phyloP scores from a whole-genome alignment of 2,329 filamentous ascomycete species.

The Aspergillus carbonarius region DNA sequence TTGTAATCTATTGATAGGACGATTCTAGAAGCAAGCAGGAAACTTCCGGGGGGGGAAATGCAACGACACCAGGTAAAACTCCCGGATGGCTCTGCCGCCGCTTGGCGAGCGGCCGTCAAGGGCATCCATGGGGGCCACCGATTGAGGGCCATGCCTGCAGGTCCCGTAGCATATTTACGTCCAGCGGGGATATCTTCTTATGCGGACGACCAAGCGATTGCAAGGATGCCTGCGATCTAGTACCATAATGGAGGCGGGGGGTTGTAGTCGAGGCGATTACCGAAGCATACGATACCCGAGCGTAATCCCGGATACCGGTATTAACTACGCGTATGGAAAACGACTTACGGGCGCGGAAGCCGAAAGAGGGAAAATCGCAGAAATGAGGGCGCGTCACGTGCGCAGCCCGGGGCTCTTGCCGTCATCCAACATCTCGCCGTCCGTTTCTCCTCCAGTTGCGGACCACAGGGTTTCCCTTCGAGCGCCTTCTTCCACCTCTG shows the following conservation, averaged over 20 bases:
- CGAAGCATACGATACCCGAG: not conserved
- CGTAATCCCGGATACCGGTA: not conserved
- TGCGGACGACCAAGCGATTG: not conserved
- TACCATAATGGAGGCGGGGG: too few relatives aligned
- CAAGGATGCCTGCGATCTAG: too few relatives aligned
- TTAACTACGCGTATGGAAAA: not conserved
- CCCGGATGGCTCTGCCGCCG: not conserved
- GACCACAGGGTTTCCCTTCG: conserved; percentile 21
- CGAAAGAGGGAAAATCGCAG: conserved; percentile 11
- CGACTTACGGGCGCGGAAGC: conserved; percentile 3
- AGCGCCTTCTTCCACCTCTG: conserved; percentile 19
- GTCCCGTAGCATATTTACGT: too few relatives aligned
- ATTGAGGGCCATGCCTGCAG: not conserved
- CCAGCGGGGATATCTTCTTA: not conserved
- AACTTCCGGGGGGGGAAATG: not conserved
- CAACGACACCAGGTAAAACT: not conserved
- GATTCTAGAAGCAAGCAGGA: not conserved
- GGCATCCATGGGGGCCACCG: not conserved
- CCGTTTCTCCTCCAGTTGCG: conserved; percentile 23
- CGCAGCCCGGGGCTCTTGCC: conserved; percentile 25
- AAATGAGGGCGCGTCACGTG: conserved; percentile 29
- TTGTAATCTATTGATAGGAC: not conserved
- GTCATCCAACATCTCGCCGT: conserved; percentile 29
- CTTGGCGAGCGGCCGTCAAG: not conserved
- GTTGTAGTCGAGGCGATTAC: not conserved